Evolutionary conservation across 768 basidiomycete genomes (phyloP).

Genomic region (Mycena venus): DNA sequence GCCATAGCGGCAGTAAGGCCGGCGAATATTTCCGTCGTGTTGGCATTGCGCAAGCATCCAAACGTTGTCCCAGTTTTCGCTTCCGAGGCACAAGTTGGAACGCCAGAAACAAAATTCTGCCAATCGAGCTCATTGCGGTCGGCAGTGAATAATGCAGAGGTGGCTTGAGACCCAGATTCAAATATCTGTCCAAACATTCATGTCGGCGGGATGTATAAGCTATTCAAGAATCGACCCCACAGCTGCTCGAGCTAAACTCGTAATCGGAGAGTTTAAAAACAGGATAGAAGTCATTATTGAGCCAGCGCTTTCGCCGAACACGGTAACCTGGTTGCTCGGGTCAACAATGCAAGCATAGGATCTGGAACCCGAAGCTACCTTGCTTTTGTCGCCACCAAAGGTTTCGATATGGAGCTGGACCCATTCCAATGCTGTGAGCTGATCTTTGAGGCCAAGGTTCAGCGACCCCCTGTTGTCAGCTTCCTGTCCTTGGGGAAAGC

Average conservation of each 20-base stretch:
- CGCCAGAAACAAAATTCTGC: slow-evolving; percentile 47
- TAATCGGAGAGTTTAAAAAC: slow-evolving; percentile 47
- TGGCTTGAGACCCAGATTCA: slow-evolving; percentile 56
- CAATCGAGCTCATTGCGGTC: slow-evolving; percentile 45
- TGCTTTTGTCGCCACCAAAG: slow-evolving; percentile 69
- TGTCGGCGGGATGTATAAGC: no score
- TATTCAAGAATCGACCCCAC: slow-evolving; percentile 42
- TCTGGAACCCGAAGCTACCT: slow-evolving; percentile 47
- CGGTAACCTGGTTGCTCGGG: slow-evolving; percentile 59
- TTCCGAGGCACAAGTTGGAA: slow-evolving; percentile 40
- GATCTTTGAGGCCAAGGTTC: slow-evolving; percentile 58
- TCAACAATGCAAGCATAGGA: no score
- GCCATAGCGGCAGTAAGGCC: slow-evolving; percentile 40
- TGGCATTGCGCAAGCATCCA: slow-evolving; percentile 44
- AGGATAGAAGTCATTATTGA: slow-evolving; percentile 56
- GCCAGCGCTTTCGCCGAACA: slow-evolving; percentile 65
- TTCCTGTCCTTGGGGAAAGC: slow-evolving; percentile 57
- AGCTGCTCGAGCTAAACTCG: slow-evolving; percentile 44
- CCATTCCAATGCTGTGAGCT: slow-evolving; percentile 58
- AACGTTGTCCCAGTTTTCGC: slow-evolving; percentile 48
- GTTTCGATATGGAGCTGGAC: slow-evolving; percentile 65
- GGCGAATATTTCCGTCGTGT: slow-evolving; percentile 44
- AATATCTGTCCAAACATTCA: slow-evolving; percentile 54
- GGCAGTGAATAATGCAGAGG: slow-evolving; percentile 39
- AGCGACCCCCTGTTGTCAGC: slow-evolving; percentile 48